phyloP scores from a whole-genome alignment of 108 stramenopile genomes.

The Fistulifera pelliculosa region DNA sequence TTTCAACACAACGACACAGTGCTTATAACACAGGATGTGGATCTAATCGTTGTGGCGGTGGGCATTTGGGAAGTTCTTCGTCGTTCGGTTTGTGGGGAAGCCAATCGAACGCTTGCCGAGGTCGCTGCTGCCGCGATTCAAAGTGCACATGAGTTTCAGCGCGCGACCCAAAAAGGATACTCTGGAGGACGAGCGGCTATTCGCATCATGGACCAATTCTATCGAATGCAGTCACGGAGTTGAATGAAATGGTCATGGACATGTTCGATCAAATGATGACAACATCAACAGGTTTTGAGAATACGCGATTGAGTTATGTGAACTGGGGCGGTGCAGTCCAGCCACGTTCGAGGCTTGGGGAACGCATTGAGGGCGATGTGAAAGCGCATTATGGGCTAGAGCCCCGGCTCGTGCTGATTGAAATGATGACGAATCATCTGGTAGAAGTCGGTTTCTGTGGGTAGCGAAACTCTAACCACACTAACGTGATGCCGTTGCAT shows the following conservation, averaged over 20 bases:
- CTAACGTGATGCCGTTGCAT: no score
- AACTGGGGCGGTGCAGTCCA: constrained; percentile 15
- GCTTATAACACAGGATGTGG: background rate
- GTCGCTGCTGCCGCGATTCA: no score
- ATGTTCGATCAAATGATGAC: background rate
- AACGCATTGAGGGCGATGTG: constrained; percentile 18
- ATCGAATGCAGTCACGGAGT: background rate
- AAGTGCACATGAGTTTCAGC: background rate
- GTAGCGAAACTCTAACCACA: no score
- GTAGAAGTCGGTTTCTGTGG: no score
- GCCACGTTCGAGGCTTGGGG: background rate
- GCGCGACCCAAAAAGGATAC: background rate
- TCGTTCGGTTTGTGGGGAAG: no score
- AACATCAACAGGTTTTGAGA: background rate
- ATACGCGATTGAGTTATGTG: background rate
- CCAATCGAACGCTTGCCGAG: no score
- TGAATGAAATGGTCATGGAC: constrained; percentile 2
- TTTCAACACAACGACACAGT: no score
- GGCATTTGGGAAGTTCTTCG: background rate
- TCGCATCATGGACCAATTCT: background rate
- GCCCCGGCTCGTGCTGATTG: constrained; percentile 10
- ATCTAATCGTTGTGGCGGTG: background rate
- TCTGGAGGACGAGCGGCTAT: constrained; percentile 6
- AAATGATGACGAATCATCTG: constrained; percentile 6
- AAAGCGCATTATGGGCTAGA: constrained; percentile 19